Percentiles rank a stretch among this genome's conserved stretches.
phyloP scores from a whole-genome alignment of 768 basidiomycete genomes.

The Termitomyces sp. region DNA sequence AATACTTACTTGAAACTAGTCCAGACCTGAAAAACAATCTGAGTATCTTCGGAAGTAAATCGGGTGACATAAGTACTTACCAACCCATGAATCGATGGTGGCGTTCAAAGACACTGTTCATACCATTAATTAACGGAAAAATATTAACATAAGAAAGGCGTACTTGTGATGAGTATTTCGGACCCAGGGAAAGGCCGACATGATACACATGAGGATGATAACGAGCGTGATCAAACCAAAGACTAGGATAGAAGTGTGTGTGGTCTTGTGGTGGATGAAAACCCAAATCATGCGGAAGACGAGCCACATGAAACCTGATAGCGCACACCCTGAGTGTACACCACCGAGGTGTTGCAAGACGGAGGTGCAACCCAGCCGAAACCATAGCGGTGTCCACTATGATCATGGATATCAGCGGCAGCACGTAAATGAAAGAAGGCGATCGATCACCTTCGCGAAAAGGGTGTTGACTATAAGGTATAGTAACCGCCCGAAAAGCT shows the following conservation, averaged over 20 bases:
- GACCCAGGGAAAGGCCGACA: conserved; percentile 73
- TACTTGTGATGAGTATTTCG: conserved; percentile 81
- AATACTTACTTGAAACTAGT: conserved; percentile 42
- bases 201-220: conserved; percentile 53
- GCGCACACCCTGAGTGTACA: conserved; percentile 79
- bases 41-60: background rate
- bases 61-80: conserved; percentile 28
- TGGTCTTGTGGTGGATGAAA: conserved; percentile 42
- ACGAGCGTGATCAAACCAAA: conserved; percentile 59
- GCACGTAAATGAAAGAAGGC: background rate
- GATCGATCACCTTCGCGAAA: conserved; percentile 63
- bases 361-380: conserved; percentile 67
- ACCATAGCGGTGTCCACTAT: conserved; percentile 44
- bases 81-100: conserved; percentile 82
- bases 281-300: conserved; percentile 53
- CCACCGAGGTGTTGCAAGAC: conserved; percentile 75
- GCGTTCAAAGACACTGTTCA: conserved; percentile 67
- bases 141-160: background rate
- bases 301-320: conserved; percentile 71
- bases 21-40: conserved; percentile 30
- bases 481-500: conserved; percentile 72
- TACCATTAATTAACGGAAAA: background rate
- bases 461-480: conserved; percentile 67
- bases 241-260: conserved; percentile 49
- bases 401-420: conserved; percentile 2